Evolutionary conservation across 1,139 yeast species (phyloP).

Genomic region (Yamadazyma mexicana): DNA sequence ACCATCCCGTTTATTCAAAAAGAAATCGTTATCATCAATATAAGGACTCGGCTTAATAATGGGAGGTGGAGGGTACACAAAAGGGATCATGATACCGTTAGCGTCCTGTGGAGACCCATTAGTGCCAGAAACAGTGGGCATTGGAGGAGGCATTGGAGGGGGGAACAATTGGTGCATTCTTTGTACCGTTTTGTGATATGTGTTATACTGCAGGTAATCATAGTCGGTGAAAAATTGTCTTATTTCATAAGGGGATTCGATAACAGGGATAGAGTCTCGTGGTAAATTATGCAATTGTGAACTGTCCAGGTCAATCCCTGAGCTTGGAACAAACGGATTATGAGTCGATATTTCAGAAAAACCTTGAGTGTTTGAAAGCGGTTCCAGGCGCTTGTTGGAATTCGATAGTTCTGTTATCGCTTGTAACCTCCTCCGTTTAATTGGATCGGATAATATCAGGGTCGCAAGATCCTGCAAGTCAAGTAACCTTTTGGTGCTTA

Average conservation of each 20-base stretch:
- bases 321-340: neutral
- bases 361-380: neutral
- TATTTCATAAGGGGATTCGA: conserved; percentile 30
- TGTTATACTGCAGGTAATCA: conserved; percentile 15
- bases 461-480: conserved; percentile 5
- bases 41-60: conserved; percentile 24
- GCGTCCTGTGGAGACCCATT: too few species aligned
- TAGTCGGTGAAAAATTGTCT: conserved; percentile 40
- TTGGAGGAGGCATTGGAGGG: conserved; percentile 42
- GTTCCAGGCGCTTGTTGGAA: neutral
- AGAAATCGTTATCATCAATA: conserved; percentile 11
- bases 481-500: neutral
- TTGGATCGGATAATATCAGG: conserved; percentile 12
- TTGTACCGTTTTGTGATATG: conserved; percentile 14
- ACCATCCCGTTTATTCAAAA: conserved; percentile 1
- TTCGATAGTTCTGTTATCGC: conserved; percentile 5
- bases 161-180: conserved; percentile 39
- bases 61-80: conserved; percentile 48
- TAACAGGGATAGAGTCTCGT: conserved; percentile 36
- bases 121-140: too few species aligned
- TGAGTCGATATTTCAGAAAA: neutral
- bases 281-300: conserved; percentile 28
- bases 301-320: neutral
- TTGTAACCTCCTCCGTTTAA: conserved; percentile 12
- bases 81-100: conserved; percentile 44